phyloP scores from a whole-genome alignment of 2,329 filamentous ascomycete genomes.

The Sporothrix humicola region DNA sequence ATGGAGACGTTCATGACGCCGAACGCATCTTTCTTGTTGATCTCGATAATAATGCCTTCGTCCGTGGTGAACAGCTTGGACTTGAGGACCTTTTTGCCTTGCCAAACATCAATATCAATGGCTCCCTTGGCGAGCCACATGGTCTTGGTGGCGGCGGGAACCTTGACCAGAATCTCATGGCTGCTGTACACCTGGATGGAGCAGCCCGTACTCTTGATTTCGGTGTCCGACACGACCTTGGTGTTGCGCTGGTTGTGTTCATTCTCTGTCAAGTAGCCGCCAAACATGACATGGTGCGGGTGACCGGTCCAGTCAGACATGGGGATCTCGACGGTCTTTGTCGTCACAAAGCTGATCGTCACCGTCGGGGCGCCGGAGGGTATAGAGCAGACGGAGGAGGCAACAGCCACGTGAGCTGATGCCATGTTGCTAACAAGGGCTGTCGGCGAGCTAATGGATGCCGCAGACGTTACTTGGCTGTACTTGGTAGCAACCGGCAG shows the following conservation, averaged over 20 bases:
- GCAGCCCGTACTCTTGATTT: slow-evolving; percentile 49
- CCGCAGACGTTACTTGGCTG: not conserved
- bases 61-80: slow-evolving; percentile 56
- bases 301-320: slow-evolving; percentile 38
- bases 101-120: slow-evolving; percentile 60
- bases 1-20: slow-evolving; percentile 65
- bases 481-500: not conserved
- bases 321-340: slow-evolving; percentile 45
- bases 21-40: slow-evolving; percentile 60
- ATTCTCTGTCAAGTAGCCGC: slow-evolving; percentile 51
- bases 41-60: slow-evolving; percentile 59
- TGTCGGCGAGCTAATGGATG: not conserved
- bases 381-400: slow-evolving; percentile 33
- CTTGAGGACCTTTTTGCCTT: slow-evolving; percentile 54
- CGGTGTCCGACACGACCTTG: slow-evolving; percentile 37
- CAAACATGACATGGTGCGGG: slow-evolving; percentile 43
- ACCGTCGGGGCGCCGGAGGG: slow-evolving; percentile 38
- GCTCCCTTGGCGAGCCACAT: slow-evolving; percentile 63
- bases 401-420: not conserved
- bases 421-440: too few relatives aligned
- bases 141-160: slow-evolving; percentile 57
- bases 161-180: slow-evolving; percentile 60
- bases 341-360: slow-evolving; percentile 48
- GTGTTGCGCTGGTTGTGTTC: slow-evolving; percentile 37
- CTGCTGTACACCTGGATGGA: slow-evolving; percentile 53